Conservation (phyloP, 2,329 filamentous ascomycete genomes). For the Calonectria pseudoreteaudii region DNA sequence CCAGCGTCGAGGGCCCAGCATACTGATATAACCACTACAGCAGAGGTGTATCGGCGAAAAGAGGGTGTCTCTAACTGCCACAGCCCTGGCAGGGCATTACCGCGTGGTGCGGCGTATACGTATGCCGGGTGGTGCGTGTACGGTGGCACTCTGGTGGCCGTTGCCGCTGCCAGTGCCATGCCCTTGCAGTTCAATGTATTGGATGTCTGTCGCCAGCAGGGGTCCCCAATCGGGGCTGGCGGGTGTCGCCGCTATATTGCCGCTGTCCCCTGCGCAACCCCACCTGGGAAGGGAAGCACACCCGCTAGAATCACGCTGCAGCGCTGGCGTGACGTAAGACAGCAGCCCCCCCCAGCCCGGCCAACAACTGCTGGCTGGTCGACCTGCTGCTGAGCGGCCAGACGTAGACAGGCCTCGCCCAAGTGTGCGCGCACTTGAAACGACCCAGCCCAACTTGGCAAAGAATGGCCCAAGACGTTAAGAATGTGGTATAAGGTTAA, state of each 20-base stretch:
- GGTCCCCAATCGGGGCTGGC: background rate
- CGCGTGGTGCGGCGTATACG: conserved; percentile 7
- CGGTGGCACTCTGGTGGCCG: background rate
- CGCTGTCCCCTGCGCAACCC: background rate
- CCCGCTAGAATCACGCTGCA: background rate
- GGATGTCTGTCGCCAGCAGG: conserved; percentile 7
- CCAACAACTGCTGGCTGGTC: background rate
- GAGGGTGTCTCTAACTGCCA: background rate
- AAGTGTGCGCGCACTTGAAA: background rate
- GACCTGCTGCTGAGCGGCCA: background rate
- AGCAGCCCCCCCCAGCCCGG: background rate
- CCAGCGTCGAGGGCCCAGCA: background rate
- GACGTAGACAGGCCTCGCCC: no score
- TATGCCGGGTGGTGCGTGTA: conserved; percentile 5
- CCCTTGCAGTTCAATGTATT: conserved; percentile 2
- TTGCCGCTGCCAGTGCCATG: background rate
- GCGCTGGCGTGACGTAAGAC: background rate
- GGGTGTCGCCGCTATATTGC: background rate
- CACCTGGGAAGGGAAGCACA: background rate
- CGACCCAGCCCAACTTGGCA: background rate
- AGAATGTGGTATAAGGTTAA: background rate
- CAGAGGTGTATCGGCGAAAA: background rate
- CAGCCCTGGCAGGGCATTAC: background rate
- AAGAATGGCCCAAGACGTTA: background rate
- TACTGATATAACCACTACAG: background rate